Percentiles rank a stretch among this genome's conserved stretches.
These are phyloP conservation scores for Clarkia xantiana DNA, from an alignment of 345 rosid genomes.

Conservation along the genomic window DNA sequence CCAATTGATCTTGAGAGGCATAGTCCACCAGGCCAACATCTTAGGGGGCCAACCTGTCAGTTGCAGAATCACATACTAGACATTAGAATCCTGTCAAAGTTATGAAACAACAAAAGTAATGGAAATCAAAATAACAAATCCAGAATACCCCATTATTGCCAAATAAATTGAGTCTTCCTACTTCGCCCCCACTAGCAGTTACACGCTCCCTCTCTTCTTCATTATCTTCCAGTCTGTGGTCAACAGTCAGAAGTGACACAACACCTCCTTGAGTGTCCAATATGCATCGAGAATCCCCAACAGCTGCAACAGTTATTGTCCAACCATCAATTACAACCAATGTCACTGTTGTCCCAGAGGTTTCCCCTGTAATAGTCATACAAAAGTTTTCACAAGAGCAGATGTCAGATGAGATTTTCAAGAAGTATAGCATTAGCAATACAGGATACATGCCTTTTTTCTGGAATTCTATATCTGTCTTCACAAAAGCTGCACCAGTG, in stretches of 20 bases:
- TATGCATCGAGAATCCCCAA: conserved; percentile 97
- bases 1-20: conserved; percentile 98
- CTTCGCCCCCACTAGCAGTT: conserved; percentile 99
- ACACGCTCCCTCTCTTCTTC: conserved; percentile 97
- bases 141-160: conserved; percentile 79
- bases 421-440: neutral
- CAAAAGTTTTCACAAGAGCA: conserved; percentile 10
- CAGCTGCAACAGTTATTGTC: conserved; percentile 97
- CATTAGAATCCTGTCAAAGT: neutral
- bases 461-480: conserved; percentile 97
- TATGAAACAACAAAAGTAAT: too few species aligned
- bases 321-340: conserved; percentile 92
- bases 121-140: too few species aligned
- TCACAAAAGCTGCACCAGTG: conserved; percentile 97
- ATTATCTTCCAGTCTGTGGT: conserved; percentile 96
- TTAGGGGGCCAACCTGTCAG: conserved; percentile 87
- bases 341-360: conserved; percentile 97
- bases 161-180: conserved; percentile 84
- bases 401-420: conserved; percentile 1
- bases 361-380: conserved; percentile 54
- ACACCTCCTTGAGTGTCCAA: conserved; percentile 89
- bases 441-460: conserved; percentile 41
- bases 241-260: conserved; percentile 89
- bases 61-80: neutral
- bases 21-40: conserved; percentile 99